A percentile compares a stretch with the other conserved stretches of the same genome.
Evolutionary conservation across 1,284 basidiomycete genomes (phyloP).

Genomic region (Cerioporus squamosus): DNA sequence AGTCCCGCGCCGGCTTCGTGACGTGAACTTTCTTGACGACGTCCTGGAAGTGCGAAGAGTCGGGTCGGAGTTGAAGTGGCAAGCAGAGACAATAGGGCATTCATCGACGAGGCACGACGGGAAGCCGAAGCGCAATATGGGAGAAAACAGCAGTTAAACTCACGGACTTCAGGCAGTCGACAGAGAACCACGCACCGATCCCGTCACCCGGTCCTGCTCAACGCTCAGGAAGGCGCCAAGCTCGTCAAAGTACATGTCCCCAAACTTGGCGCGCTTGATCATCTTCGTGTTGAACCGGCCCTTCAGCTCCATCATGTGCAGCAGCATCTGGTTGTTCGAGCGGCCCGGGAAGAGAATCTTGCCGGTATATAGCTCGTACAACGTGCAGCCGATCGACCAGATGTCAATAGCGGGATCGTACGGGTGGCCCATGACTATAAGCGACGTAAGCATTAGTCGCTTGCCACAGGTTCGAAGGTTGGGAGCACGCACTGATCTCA

Average conservation of each 20-base stretch:
- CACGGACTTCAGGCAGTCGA: neutral
- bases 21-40: conserved; percentile 82
- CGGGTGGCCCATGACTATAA: conserved; percentile 87
- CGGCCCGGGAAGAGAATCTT: conserved; percentile 98
- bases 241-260: conserved; percentile 93
- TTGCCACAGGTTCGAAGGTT: neutral
- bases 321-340: conserved; percentile 97
- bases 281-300: conserved; percentile 93
- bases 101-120: no score
- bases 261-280: conserved; percentile 94
- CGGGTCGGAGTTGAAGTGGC: no score
- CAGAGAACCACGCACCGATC: conserved; percentile 61
- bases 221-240: conserved; percentile 81
- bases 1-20: conserved; percentile 83
- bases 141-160: conserved; percentile 12
- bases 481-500: conserved; percentile 85
- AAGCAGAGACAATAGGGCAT: no score
- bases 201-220: conserved; percentile 84
- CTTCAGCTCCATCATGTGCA: conserved; percentile 96
- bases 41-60: conserved; percentile 55
- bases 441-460: conserved; percentile 5
- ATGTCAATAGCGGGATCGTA: conserved; percentile 95
- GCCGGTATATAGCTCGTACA: conserved; percentile 98
- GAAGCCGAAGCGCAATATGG: neutral
- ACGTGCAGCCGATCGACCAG: conserved; percentile 97